Evolutionary conservation across 75 land plant species (phyloP).

Genomic region (Sequoia sempervirens): DNA sequence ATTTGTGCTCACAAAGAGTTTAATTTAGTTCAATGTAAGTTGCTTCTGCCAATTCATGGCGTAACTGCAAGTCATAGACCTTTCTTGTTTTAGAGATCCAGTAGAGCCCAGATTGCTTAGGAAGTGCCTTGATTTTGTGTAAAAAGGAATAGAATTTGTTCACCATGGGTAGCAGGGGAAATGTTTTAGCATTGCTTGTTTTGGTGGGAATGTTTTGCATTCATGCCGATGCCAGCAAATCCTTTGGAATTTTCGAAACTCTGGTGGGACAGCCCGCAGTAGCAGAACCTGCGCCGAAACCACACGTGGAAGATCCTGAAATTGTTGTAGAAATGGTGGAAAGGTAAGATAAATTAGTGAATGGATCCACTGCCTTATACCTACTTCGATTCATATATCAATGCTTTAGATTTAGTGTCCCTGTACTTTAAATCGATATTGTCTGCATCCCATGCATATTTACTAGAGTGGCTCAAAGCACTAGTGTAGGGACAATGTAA

Average conservation of each 20-base stretch:
- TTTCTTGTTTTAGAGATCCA: not conserved
- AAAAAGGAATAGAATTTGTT: not conserved
- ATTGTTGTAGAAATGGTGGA: not conserved
- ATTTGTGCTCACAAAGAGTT: not conserved
- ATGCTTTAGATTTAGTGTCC: not conserved
- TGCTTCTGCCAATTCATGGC: not conserved
- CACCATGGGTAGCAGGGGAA: not conserved
- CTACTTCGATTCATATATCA: not conserved
- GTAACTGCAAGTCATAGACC: too few species aligned
- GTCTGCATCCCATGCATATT: too few species aligned
- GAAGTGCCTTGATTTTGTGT: not conserved
- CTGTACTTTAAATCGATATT: not conserved
- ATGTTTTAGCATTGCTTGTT: not conserved
- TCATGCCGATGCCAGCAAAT: not conserved
- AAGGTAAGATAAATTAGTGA: not conserved
- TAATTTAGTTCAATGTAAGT: not conserved
- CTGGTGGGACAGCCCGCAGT: not conserved
- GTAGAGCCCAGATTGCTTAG: not conserved
- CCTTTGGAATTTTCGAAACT: not conserved
- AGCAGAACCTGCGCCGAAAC: not conserved
- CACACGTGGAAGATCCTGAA: not conserved
- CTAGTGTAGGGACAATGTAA: too few species aligned
- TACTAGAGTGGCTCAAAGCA: too few species aligned
- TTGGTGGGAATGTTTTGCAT: not conserved
- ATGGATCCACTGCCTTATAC: not conserved